phyloP scores from a whole-genome alignment of 441 rosid genomes.

The Pelargonium fulgidum region DNA sequence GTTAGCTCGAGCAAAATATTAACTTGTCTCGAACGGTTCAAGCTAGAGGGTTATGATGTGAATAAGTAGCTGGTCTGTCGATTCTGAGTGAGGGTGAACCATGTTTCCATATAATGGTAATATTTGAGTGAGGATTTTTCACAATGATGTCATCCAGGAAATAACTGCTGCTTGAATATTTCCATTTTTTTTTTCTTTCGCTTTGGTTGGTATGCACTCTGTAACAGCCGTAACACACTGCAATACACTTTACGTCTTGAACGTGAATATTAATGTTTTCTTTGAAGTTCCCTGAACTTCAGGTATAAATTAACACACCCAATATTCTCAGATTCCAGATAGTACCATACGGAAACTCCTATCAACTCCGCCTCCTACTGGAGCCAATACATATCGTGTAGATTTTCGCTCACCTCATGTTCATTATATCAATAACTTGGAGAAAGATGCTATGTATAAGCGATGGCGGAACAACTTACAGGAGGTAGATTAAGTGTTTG shows the following conservation, averaged over 20 bases:
- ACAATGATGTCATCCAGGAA: not conserved
- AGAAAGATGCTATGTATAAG: slow-evolving; percentile 93
- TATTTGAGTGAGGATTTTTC: not conserved
- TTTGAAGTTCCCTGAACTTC: slow-evolving; percentile 17
- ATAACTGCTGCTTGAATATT: not conserved
- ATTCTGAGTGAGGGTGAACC: not conserved
- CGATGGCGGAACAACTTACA: slow-evolving; percentile 90
- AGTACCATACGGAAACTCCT: slow-evolving; percentile 56
- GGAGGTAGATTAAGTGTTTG: slow-evolving; percentile 50
- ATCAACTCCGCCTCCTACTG: slow-evolving; percentile 57
- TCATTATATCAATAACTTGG: slow-evolving; percentile 90
- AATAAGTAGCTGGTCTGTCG: too few relatives aligned
- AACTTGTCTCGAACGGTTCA: too few relatives aligned
- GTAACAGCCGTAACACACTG: too few relatives aligned
- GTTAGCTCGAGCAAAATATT: too few relatives aligned
- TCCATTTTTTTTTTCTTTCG: too few relatives aligned
- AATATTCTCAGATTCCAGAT: slow-evolving; percentile 59
- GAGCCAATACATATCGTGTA: slow-evolving; percentile 64
- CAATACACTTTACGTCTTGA: not conserved
- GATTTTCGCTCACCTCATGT: slow-evolving; percentile 92
- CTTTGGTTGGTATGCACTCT: too few relatives aligned
- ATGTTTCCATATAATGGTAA: not conserved
- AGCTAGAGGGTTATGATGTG: too few relatives aligned
- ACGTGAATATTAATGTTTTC: slow-evolving; percentile 5
- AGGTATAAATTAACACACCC: slow-evolving; percentile 12